Evolutionary conservation across 495 filamentous ascomycete species (phyloP), one percentile per base, ranked within the genome.

Genomic region (Tuber brumale): DNA sequence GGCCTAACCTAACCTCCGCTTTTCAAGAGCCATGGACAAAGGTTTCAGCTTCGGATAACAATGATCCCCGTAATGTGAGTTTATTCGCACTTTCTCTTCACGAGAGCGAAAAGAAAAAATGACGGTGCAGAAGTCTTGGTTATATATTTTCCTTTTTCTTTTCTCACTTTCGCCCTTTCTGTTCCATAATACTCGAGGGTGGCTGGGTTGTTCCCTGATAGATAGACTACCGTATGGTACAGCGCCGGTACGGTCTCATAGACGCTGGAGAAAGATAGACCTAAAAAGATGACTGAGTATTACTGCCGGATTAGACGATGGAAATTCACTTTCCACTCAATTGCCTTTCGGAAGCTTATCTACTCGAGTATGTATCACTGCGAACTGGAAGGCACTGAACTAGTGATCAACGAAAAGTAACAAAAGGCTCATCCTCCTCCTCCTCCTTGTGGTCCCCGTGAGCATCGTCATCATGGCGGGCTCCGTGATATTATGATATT

Each of bases 271-370:
- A 66, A n/a, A 51, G 46, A 51, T 18, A 18, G 27, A 18, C 12
- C 57, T 66, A 18, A 35, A 66, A 66, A 66, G n/a, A 16, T 61
- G 51, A 61, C n/a, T 31, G n/a, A 12, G 51, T n/a, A 61, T 61
- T 61, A 31, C 9, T 61, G 1, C 51, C 51, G 51, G 51, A 66
- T 66, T 31, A 66, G 27, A 35, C 57, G 57, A 35, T 66, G 14
- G 1, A 35, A 66, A 31, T 35, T 35, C 57, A 66, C 57, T 35
- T 35, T 35, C 57, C 27, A 66, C 27, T 66, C 57, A 66, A 66
- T 66, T 66, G 14, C 27, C 57, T 66, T 66, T 16, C 27, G 57
- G 57, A 66, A 66, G 57, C 57, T 66, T 66, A 66, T 66, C 57
- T 35, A 42, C 39, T 41, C 39, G 39, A 41, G 39, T 41, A 31